These are phyloP conservation scores for Rhynchosporium graminicola DNA, from an alignment of 2,329 filamentous ascomycete species.

Conservation along the genomic window DNA sequence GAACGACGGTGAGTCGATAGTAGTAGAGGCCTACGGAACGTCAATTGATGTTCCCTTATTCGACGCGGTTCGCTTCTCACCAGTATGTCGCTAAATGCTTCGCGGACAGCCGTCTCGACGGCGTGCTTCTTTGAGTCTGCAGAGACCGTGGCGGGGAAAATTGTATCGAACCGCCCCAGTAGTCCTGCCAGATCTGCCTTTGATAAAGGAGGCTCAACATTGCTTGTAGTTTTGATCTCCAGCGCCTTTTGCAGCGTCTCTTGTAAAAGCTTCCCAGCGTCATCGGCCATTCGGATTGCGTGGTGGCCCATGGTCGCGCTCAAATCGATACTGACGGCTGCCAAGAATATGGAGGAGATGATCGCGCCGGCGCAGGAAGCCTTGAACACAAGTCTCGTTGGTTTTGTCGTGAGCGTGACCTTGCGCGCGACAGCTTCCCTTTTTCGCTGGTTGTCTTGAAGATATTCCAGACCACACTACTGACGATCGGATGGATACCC, in stretches of 20 bases:
- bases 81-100: slow-evolving; percentile 76
- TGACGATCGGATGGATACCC: too few species aligned
- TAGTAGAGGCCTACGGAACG: slow-evolving; percentile 63
- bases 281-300: slow-evolving; percentile 54
- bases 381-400: not conserved
- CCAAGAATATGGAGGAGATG: not conserved
- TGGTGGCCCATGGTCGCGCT: slow-evolving; percentile 51
- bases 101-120: slow-evolving; percentile 81
- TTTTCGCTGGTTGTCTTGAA: not conserved
- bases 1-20: slow-evolving; percentile 77
- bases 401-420: not conserved
- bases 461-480: not conserved
- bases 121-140: slow-evolving; percentile 48
- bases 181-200: slow-evolving; percentile 64
- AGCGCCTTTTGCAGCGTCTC: slow-evolving; percentile 61
- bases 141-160: slow-evolving; percentile 39
- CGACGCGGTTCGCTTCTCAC: slow-evolving; percentile 52
- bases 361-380: not conserved
- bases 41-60: slow-evolving; percentile 39
- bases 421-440: not conserved
- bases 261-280: slow-evolving; percentile 55
- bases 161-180: slow-evolving; percentile 46
- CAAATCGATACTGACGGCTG: slow-evolving; percentile 1
- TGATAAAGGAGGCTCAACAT: slow-evolving; percentile 73
- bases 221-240: slow-evolving; percentile 56